These are phyloP conservation scores for Marasmius fiardii DNA, from an alignment of 1,284 basidiomycete genomes.

Conservation along the genomic window DNA sequence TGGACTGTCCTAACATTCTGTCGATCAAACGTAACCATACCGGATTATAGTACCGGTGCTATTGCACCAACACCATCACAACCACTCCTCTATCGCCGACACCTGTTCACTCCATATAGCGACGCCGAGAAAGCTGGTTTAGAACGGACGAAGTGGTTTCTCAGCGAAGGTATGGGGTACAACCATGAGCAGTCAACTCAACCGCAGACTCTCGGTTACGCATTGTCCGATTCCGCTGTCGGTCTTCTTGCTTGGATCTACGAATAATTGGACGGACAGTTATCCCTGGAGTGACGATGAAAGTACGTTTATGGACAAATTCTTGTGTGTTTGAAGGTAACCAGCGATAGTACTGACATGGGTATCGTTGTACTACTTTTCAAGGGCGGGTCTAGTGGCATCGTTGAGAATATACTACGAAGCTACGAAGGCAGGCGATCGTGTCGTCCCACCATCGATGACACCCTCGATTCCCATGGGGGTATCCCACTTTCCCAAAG, in stretches of 20 bases:
- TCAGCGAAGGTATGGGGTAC: slow-evolving; percentile 37
- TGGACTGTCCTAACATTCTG: slow-evolving; percentile 4
- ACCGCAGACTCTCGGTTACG: slow-evolving; percentile 54
- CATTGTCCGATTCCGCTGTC: slow-evolving; percentile 48
- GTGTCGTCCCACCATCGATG: background rate
- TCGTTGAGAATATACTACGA: slow-evolving; percentile 41
- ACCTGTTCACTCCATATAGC: slow-evolving; percentile 25
- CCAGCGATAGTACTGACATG: slow-evolving; percentile 36
- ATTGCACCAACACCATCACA: background rate
- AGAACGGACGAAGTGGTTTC: slow-evolving; percentile 29
- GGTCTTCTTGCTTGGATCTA: slow-evolving; percentile 58
- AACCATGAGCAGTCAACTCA: slow-evolving; percentile 41
- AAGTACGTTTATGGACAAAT: slow-evolving; percentile 23
- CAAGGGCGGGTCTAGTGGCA: slow-evolving; percentile 40
- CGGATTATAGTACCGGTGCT: background rate
- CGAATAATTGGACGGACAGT: slow-evolving; percentile 47
- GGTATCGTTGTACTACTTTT: slow-evolving; percentile 49
- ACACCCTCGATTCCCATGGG: slow-evolving; percentile 13
- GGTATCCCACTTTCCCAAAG: slow-evolving; percentile 10
- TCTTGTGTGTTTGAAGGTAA: slow-evolving; percentile 3
- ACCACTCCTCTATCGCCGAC: slow-evolving; percentile 25
- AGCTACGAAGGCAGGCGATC: slow-evolving; percentile 1
- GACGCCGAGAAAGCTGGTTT: slow-evolving; percentile 31
- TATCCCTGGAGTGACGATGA: slow-evolving; percentile 52
- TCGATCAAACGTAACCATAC: background rate